A percentile compares a stretch with the other conserved stretches of the same genome.
Conservation (phyloP, 805 yeast genomes). For the Teunomyces cretensis region DNA sequence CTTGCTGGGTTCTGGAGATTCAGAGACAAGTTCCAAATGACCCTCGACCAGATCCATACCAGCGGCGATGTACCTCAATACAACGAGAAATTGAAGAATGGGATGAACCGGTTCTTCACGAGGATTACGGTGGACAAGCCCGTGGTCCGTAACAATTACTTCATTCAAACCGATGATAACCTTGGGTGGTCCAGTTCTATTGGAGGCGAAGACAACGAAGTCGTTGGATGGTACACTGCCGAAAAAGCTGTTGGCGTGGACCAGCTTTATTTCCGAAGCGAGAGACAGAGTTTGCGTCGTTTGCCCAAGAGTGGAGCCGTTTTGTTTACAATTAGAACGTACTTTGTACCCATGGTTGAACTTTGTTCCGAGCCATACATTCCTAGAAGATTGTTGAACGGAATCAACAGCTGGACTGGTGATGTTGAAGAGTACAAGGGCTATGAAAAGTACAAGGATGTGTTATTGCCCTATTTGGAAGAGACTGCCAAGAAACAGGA, state of each 20-base stretch:
- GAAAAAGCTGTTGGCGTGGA: slow-evolving; percentile 44
- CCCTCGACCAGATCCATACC: slow-evolving; percentile 59
- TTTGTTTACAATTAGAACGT: slow-evolving; percentile 62
- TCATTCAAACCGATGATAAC: slow-evolving; percentile 61
- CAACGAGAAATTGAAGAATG: slow-evolving; percentile 53
- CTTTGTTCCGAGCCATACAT: slow-evolving; percentile 59
- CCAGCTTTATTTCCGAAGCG: slow-evolving; percentile 58
- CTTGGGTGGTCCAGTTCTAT: slow-evolving; percentile 66
- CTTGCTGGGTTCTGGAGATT: slow-evolving; percentile 73
- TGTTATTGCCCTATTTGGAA: slow-evolving; percentile 54
- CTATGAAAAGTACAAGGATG: slow-evolving; percentile 50
- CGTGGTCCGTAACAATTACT: slow-evolving; percentile 66
- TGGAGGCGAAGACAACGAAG: slow-evolving; percentile 50
- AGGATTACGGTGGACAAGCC: slow-evolving; percentile 59
- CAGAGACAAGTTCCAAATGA: slow-evolving; percentile 55
- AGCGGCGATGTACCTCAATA: slow-evolving; percentile 70
- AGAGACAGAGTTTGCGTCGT: slow-evolving; percentile 62
- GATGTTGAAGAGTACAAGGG: slow-evolving; percentile 66
- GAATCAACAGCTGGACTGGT: slow-evolving; percentile 57
- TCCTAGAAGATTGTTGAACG: slow-evolving; percentile 59
- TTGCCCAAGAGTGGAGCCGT: slow-evolving; percentile 59
- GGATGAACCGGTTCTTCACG: slow-evolving; percentile 66
- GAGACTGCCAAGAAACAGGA: slow-evolving; percentile 50
- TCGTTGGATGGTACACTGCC: slow-evolving; percentile 63
- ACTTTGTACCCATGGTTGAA: slow-evolving; percentile 55